Evolutionary conservation across 1,284 basidiomycete genomes (phyloP), one percentile per base, ranked within the genome.

Genomic region (Sporisorium graminicola): DNA sequence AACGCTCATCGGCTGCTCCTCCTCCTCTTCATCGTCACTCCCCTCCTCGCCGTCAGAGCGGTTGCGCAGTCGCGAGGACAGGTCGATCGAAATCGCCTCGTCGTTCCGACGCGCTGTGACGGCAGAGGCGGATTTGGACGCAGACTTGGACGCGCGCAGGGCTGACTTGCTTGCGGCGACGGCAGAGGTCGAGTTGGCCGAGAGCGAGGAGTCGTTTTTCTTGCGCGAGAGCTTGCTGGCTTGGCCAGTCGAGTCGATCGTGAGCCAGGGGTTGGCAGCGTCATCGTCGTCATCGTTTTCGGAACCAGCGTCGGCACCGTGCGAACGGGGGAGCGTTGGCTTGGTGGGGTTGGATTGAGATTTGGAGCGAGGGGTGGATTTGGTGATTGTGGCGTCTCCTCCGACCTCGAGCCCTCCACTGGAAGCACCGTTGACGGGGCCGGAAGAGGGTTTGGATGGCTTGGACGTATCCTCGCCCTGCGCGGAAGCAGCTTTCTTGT

Each of bases 251-350:
- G 65, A 61, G 5, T 54, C 42, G 27, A 65, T 46, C 6, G 31
- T 46, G 3, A 82, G 58, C 80, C 80, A 82, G 0, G 80, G 80
- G 43, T 83, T 83, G 18, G 59, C 44, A 1, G 18, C 37, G 22
- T 65, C 59, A 14, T 70, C 57, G 14, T 64, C 63, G 24, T 57
- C 65, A 5, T 53, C 53, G 10, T 49, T 31, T n/a, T n/a, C n/a
- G 29, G 29, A 31, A 10, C 10, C 29, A 10, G 29, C 29, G 1
- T 16, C 31, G 43, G 22, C 33, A 7, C 52, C 12, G 10, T 18
- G 37, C 16, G 37, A 40, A 6, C 26, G 27, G 33, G 52, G 8
- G 16, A 50, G 29, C 4, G 16, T n/a, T 9, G 31, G 7, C 14
- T 51, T 50, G 27, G 47, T 13, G 14, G 58, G 31, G 3, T 44